Conservation (phyloP, 2,329 filamentous ascomycete species). For the Trichophyton simii region DNA sequence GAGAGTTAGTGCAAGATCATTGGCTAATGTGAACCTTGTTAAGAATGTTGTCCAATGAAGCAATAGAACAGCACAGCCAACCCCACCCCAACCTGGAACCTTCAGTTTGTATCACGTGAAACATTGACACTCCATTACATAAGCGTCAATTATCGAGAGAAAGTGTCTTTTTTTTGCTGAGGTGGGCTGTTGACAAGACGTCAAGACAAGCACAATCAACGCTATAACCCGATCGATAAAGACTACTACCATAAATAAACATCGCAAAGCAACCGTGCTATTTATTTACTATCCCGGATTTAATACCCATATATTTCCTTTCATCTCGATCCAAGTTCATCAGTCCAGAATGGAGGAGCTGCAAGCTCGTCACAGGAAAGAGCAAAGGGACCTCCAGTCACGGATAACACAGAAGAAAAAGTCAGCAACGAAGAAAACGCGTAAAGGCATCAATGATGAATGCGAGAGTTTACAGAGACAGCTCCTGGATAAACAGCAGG, state of each 20-base stretch:
- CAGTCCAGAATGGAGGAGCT: constrained; percentile 55
- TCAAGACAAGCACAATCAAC: not conserved
- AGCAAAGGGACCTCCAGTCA: constrained; percentile 73
- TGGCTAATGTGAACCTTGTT: too few relatives aligned
- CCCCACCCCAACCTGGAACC: too few relatives aligned
- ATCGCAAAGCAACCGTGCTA: not conserved
- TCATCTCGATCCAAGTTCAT: not conserved
- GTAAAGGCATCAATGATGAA: constrained; percentile 57
- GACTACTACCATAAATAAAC: too few relatives aligned
- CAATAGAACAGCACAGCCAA: too few relatives aligned
- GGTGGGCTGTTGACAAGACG: not conserved
- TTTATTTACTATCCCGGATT: not conserved
- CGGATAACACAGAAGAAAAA: constrained; percentile 94
- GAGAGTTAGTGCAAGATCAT: too few relatives aligned
- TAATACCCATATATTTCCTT: not conserved
- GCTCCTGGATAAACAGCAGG: constrained; percentile 42
- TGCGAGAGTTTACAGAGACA: constrained; percentile 47
- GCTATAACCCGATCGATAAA: too few relatives aligned
- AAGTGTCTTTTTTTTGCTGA: not conserved
- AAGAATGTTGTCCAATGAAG: too few relatives aligned
- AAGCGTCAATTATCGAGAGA: not conserved
- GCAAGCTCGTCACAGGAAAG: constrained; percentile 70
- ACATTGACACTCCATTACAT: not conserved
- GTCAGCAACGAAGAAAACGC: constrained; percentile 72
- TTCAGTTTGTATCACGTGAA: not conserved